phyloP scores from a whole-genome alignment of 2,329 filamentous ascomycete species.

The Xylariaceae sp. region DNA sequence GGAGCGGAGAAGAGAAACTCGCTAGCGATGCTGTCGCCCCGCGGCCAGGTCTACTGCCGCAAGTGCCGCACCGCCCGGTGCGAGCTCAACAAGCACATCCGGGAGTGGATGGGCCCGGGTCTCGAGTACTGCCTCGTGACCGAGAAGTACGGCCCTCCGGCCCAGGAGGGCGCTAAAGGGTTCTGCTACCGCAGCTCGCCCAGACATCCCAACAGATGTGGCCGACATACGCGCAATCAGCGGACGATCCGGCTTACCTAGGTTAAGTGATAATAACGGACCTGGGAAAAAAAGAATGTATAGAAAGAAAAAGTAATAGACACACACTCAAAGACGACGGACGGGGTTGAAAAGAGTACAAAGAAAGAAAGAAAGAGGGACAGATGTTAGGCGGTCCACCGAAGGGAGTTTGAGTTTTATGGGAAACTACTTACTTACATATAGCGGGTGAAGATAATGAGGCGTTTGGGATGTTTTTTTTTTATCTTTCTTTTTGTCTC shows the following conservation, averaged over 20 bases:
- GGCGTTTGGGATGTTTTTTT: no score
- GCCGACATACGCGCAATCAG: conserved; percentile 42
- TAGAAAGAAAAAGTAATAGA: no score
- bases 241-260: conserved; percentile 28
- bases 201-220: conserved; percentile 52
- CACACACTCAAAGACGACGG: no score
- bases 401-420: no score
- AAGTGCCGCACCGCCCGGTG: conserved; percentile 58
- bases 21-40: conserved; percentile 45
- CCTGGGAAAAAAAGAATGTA: no score
- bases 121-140: conserved; percentile 58
- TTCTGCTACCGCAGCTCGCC: conserved; percentile 58
- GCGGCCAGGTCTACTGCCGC: conserved; percentile 56
- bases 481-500: no score
- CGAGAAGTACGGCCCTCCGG: conserved; percentile 49
- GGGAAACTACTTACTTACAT: no score
- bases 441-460: no score
- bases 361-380: no score
- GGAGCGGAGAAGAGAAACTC: conserved; percentile 28
- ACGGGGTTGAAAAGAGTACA: no score
- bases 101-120: conserved; percentile 51
- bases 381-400: no score
- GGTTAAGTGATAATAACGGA: no score
- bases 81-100: conserved; percentile 58
- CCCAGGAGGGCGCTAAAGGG: conserved; percentile 40